Percentiles rank a stretch among this genome's conserved stretches.
phyloP scores from a whole-genome alignment of 2,329 filamentous ascomycete genomes.

The Phoma sp. region DNA sequence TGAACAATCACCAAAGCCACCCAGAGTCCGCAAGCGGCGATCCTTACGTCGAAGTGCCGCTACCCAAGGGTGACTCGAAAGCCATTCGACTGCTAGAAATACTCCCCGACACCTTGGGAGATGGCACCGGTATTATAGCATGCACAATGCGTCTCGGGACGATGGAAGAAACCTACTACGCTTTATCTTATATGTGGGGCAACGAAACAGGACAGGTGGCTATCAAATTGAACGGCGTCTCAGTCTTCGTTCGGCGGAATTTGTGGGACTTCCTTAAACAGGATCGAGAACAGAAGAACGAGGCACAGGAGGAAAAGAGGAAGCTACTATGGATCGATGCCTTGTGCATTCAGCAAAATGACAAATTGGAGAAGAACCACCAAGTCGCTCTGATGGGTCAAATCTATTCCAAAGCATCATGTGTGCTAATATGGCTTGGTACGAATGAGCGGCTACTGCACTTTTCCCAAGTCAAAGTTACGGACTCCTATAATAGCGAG shows the following conservation, averaged over 20 bases:
- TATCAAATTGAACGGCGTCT: conserved; percentile 2
- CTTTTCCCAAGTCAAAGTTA: too few species aligned
- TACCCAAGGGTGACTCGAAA: background rate
- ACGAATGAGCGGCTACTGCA: background rate
- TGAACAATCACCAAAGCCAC: too few species aligned
- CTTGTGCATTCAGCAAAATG: background rate
- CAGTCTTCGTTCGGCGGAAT: conserved; percentile 3
- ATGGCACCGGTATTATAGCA: background rate
- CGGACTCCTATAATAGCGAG: too few species aligned
- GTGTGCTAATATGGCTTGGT: background rate
- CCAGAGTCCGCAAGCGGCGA: background rate
- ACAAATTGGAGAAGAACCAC: background rate
- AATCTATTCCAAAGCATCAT: background rate
- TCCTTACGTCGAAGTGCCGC: background rate
- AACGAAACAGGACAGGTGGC: background rate
- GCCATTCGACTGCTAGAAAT: background rate
- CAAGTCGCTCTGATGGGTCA: background rate
- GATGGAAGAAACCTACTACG: background rate
- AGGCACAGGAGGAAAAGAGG: background rate
- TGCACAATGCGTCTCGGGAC: conserved; percentile 1
- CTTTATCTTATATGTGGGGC: conserved; percentile 15
- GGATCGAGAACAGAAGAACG: background rate
- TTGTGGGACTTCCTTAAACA: conserved; percentile 14
- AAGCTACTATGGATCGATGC: conserved; percentile 14
- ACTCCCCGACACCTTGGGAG: background rate